These are phyloP conservation scores for Ustilago shanxiensis DNA, from an alignment of 1,284 basidiomycete species.

Conservation along the genomic window DNA sequence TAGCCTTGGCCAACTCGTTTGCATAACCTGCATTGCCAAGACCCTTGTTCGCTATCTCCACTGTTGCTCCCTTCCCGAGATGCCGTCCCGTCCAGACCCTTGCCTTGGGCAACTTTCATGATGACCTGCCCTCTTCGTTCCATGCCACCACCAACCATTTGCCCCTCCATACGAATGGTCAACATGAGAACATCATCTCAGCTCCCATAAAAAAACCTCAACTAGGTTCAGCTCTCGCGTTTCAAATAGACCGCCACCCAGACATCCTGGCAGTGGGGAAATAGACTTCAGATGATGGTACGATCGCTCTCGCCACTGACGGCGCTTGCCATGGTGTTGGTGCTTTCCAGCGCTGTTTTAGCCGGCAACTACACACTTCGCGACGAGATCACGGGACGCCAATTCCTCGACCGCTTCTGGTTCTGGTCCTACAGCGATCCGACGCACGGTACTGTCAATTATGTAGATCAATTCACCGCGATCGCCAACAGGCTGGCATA, in stretches of 20 bases:
- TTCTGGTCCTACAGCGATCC: conserved; percentile 56
- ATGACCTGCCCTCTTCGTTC: not conserved
- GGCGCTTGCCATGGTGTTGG: conserved; percentile 9
- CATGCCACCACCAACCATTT: not conserved
- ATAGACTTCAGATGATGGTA: not conserved
- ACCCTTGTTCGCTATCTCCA: conserved; percentile 19
- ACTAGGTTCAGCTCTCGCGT: conserved; percentile 5
- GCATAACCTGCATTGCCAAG: conserved; percentile 6
- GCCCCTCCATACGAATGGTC: not conserved
- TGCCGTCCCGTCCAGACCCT: conserved; percentile 11
- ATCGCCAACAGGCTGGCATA: conserved; percentile 25
- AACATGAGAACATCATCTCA: not conserved
- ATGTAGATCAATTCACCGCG: conserved; percentile 45
- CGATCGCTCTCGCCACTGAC: not conserved
- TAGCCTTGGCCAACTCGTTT: not conserved
- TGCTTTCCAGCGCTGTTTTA: conserved; percentile 15
- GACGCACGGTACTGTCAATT: conserved; percentile 51
- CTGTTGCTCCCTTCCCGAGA: conserved; percentile 12
- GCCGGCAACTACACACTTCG: conserved; percentile 48
- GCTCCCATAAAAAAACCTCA: conserved; percentile 14
- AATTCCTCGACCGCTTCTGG: conserved; percentile 52
- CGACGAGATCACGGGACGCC: conserved; percentile 45
- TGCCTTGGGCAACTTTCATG: not conserved
- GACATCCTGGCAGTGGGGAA: not conserved
- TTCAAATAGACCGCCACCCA: not conserved